Evolutionary conservation across 108 stramenopile species (phyloP), one percentile per base, ranked within the genome.

Genomic region (Nitzschia sp.): DNA sequence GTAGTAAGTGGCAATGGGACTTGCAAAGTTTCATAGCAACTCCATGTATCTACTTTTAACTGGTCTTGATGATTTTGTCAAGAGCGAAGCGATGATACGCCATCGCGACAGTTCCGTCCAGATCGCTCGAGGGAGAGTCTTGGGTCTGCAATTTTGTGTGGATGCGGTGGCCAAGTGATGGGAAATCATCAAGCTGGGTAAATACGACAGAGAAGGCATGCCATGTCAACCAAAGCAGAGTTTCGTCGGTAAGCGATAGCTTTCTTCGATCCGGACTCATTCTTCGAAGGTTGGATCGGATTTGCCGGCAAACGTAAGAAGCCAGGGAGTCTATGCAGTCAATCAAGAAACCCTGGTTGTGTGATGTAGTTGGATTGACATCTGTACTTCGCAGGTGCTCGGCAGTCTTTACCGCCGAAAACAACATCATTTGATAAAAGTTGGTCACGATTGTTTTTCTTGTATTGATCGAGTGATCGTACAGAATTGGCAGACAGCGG

Each of bases 401-500:
- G n/a, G 64, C 66, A 22, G 79, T 81, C 70, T 91, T 93, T 45
- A 73, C 58, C 9, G 94, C 90, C 36, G 79, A 76, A 33, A 86
- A 66, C 21, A 91, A 36, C 69, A 87, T 78, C 26, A 84, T 81
- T 66, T 88, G 85, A 61, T 85, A 85, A 62, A 87, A 96, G 63
- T 91, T 92, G 21, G 70, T 28, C 0, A 76, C 66, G 35, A 85
- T 58, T 8, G 66, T 85, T 3, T 74, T 68, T 13, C 60, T 52
- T 16, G 69, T 59, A 72, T 94, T 94, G 48, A 94, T 76, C 15
- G 35, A 30, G 19, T 72, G 60, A 70, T 91, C 91, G 69, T 85
- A 94, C 17, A 94, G 77, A 61, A 94, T 81, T 11, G 82, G 81
- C 29, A 84, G 65, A 46, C 91, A 93, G 56, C 94, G 65, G 16